Evolutionary conservation across 805 yeast genomes (phyloP).

Genomic region (Metschnikowia borealis): DNA sequence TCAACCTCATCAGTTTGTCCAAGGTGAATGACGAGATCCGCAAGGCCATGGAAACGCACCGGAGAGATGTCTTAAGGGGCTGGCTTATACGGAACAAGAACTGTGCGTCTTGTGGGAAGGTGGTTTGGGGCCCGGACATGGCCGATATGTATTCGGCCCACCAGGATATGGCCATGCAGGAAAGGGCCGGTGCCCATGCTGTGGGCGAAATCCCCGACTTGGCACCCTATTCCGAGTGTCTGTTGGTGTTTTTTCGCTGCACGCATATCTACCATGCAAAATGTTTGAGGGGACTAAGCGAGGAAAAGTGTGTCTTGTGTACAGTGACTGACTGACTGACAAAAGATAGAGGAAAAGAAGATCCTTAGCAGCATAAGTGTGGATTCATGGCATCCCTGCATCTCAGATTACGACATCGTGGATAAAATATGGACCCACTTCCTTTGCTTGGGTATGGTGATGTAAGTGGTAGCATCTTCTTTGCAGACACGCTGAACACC

Average conservation of each 20-base stretch:
- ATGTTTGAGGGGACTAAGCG: slow-evolving; percentile 48
- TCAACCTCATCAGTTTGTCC: slow-evolving; percentile 47
- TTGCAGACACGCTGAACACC: slow-evolving; percentile 45
- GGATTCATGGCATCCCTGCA: slow-evolving; percentile 31
- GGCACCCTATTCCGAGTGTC: slow-evolving; percentile 19
- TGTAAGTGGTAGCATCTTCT: slow-evolving; percentile 33
- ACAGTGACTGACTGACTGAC: background rate
- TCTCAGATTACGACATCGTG: slow-evolving; percentile 16
- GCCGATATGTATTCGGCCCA: slow-evolving; percentile 26
- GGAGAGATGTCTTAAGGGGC: slow-evolving; percentile 48
- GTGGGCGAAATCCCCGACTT: slow-evolving; percentile 5
- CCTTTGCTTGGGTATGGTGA: slow-evolving; percentile 34
- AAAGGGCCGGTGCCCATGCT: slow-evolving; percentile 20
- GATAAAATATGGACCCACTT: slow-evolving; percentile 32
- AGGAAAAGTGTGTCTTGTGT: slow-evolving; percentile 15
- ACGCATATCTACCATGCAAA: slow-evolving; percentile 60
- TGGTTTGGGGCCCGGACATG: slow-evolving; percentile 65
- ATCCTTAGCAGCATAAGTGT: slow-evolving; percentile 14
- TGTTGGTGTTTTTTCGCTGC: slow-evolving; percentile 57
- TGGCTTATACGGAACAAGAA: slow-evolving; percentile 49
- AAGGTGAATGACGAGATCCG: slow-evolving; percentile 57
- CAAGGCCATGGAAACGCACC: slow-evolving; percentile 41
- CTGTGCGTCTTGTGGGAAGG: slow-evolving; percentile 76
- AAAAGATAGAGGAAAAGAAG: background rate
- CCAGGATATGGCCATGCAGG: slow-evolving; percentile 58